These are phyloP conservation scores for Talinum fruticosum DNA, from an alignment of 148 eudicot species.

Conservation along the genomic window DNA sequence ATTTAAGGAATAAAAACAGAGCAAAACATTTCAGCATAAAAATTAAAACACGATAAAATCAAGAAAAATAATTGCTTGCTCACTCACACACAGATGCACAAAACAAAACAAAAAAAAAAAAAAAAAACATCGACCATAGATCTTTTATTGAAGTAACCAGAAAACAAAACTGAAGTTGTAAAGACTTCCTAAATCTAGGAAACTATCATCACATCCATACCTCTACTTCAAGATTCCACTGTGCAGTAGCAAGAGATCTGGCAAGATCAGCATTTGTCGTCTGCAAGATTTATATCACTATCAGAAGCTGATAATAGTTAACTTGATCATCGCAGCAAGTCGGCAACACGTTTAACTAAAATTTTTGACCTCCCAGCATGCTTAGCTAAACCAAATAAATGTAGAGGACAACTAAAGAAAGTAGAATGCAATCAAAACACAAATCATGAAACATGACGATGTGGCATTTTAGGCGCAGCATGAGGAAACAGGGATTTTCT, in stretches of 20 bases:
- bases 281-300: slow-evolving; percentile 45
- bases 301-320: slow-evolving; percentile 8
- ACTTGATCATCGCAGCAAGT: not conserved
- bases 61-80: not conserved
- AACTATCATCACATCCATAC: slow-evolving; percentile 33
- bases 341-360: not conserved
- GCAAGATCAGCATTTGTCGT: slow-evolving; percentile 89
- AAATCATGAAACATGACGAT: no score
- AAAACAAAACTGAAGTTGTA: not conserved
- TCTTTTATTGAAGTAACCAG: not conserved
- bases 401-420: not conserved
- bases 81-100: no score
- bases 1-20: not conserved
- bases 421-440: not conserved
- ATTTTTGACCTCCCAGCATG: not conserved
- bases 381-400: not conserved
- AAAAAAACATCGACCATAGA: not conserved
- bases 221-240: slow-evolving; percentile 86
- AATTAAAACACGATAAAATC: not conserved
- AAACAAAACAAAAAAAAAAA: not conserved
- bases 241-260: slow-evolving; percentile 69
- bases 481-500: no score
- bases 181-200: not conserved
- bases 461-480: no score
- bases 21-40: not conserved